Evolutionary conservation across 2,329 filamentous ascomycete genomes (phyloP).

Genomic region (Xenoacremonium recifei): DNA sequence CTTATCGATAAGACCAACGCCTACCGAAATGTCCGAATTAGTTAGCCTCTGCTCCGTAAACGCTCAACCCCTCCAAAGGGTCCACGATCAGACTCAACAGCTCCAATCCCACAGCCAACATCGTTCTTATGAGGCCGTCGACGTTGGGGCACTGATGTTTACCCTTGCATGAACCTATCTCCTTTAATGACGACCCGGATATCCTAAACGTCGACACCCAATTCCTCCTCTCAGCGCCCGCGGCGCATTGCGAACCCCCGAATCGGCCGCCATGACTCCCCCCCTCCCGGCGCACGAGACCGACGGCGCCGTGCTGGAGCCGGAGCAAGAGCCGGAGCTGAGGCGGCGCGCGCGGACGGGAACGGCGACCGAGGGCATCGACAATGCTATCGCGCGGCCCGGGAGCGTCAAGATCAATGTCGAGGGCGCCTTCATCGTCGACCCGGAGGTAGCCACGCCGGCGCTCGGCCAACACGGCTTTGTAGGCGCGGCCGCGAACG

Average conservation of each 20-base stretch:
- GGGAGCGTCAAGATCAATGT: conserved; percentile 92
- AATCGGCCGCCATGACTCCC: neutral
- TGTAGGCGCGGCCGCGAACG: conserved; percentile 34
- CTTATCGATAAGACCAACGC: conserved; percentile 5
- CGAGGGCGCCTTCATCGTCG: conserved; percentile 92
- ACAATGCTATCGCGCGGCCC: conserved; percentile 60
- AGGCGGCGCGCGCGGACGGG: conserved; percentile 29
- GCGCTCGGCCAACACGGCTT: conserved; percentile 34
- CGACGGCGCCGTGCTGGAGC: conserved; percentile 1
- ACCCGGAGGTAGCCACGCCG: conserved; percentile 65
- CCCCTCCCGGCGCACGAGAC: neutral
- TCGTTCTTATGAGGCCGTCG: too few relatives aligned
- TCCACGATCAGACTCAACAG: too few relatives aligned
- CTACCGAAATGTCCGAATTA: neutral
- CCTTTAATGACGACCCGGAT: too few relatives aligned
- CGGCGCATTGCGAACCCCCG: neutral
- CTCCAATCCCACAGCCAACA: too few relatives aligned
- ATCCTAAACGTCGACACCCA: too few relatives aligned
- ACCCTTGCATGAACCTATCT: too few relatives aligned
- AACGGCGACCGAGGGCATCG: conserved; percentile 56
- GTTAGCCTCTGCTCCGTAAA: neutral
- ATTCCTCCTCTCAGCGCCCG: neutral
- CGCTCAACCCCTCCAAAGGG: too few relatives aligned
- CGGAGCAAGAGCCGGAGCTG: conserved; percentile 10
- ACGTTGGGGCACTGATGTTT: too few relatives aligned